These are phyloP conservation scores for Geotrichum europaeum DNA, from an alignment of 1,139 yeast species.

Conservation along the genomic window DNA sequence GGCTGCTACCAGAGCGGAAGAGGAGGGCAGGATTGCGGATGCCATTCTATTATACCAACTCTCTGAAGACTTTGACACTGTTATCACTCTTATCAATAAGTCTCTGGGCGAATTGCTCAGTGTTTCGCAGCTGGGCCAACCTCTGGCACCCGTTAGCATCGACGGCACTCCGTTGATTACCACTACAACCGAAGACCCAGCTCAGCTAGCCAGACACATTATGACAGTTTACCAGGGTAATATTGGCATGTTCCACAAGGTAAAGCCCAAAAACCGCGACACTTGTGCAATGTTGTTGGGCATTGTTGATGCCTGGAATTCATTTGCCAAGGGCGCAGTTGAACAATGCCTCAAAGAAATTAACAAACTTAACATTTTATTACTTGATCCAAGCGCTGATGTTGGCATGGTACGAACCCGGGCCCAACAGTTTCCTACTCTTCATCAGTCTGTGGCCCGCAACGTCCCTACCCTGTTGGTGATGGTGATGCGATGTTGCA, in stretches of 20 bases:
- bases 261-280: slow-evolving; percentile 37
- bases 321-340: slow-evolving; percentile 55
- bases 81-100: slow-evolving; percentile 68
- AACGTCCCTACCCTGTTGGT: slow-evolving; percentile 76
- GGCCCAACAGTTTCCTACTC: slow-evolving; percentile 53
- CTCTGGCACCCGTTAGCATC: slow-evolving; percentile 35
- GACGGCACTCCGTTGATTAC: slow-evolving; percentile 26
- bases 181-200: slow-evolving; percentile 37
- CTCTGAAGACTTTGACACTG: slow-evolving; percentile 83
- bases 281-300: slow-evolving; percentile 61
- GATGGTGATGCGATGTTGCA: slow-evolving; percentile 74
- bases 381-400: slow-evolving; percentile 46
- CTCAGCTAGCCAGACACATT: slow-evolving; percentile 38
- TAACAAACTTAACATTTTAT: slow-evolving; percentile 59
- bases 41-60: slow-evolving; percentile 81
- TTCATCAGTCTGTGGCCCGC: slow-evolving; percentile 68
- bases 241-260: slow-evolving; percentile 31
- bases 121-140: slow-evolving; percentile 64
- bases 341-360: slow-evolving; percentile 51
- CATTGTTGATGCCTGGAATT: slow-evolving; percentile 61
- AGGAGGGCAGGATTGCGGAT: slow-evolving; percentile 85
- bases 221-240: slow-evolving; percentile 34
- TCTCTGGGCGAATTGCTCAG: slow-evolving; percentile 74
- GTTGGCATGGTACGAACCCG: slow-evolving; percentile 46
- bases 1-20: slow-evolving; percentile 83